Base-by-base conservation (phyloP, 1,139 yeast genomes). In the Diutina pseudorugosa region DNA sequence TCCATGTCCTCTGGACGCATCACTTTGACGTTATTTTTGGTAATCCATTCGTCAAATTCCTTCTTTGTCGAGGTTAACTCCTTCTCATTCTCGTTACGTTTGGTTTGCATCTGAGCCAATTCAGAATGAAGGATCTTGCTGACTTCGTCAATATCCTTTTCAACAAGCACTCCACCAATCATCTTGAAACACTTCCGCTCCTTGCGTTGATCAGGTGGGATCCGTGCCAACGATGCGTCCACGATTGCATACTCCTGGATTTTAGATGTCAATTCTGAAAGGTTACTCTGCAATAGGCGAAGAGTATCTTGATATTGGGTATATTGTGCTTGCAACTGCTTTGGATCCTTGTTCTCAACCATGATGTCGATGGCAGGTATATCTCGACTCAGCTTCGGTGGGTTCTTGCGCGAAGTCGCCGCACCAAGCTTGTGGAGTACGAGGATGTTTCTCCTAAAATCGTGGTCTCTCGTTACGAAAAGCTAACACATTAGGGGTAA, bases 81-180 rank as follows among this genome's bases (percentile, higher is more conserved):
- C 36, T 68, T 66, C 51, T 77, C 77, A 56, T 80, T 61, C 47
- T 65, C 69, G 14, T 66, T 69, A 47, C 76, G 71, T 16, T 83
- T 75, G 12, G 66, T 56, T n/a, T 52, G 55, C 54, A 63, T 59
- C 16, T 57, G 60, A 45, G 70, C 65, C 58, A 73, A 66, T 59
- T 90, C 95, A 23, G 77, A 73, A 55, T 77, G 74, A 53, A 94
- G 71, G 12, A 86, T 76, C 50, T 85, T 85, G 18, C 77, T 69
- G 7, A 91, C 95, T 51, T 88, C 90, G 41, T 77, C 83, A 3
- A 90, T 93, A 6, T 82, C 76, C 59, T 87, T 85, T 62, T 91
- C 95, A 25, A 91, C 87, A 51, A 94, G 73, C 1, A 93, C 96
- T 4, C 96, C 95, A 16, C 97, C 97, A 45, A 93, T 79, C 96